Evolutionary conservation across 75 land plant genomes (phyloP).

Genomic region (Cunninghamia lanceolata): DNA sequence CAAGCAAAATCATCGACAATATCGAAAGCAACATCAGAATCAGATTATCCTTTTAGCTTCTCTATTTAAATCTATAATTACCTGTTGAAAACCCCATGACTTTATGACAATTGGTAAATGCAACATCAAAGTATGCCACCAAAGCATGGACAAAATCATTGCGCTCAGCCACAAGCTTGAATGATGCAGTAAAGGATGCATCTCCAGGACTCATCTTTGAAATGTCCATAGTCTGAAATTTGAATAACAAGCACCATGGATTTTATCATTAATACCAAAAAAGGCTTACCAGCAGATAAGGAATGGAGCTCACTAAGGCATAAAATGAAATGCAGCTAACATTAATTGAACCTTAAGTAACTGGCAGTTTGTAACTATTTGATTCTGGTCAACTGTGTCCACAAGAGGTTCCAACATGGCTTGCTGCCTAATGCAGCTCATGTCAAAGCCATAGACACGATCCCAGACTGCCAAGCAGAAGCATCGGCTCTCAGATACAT

Average conservation of each 20-base stretch:
- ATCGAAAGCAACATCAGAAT: background rate
- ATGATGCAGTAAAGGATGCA: conserved; percentile 93
- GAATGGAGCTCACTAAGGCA: background rate
- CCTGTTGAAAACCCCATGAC: conserved; percentile 94
- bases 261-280: background rate
- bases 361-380: conserved; percentile 87
- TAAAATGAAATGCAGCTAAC: background rate
- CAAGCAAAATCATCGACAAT: background rate
- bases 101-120: conserved; percentile 96
- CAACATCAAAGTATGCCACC: conserved; percentile 97
- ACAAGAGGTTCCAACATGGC: conserved; percentile 96
- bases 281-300: background rate
- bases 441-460: conserved; percentile 94
- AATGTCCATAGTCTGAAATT: conserved; percentile 97
- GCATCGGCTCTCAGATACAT: background rate
- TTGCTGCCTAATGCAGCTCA: conserved; percentile 97
- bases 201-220: conserved; percentile 93
- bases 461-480: conserved; percentile 70
- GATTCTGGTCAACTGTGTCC: conserved; percentile 89
- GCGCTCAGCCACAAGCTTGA: conserved; percentile 87
- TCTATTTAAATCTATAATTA: conserved; percentile 10
- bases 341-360: conserved; percentile 67
- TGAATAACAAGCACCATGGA: conserved; percentile 27
- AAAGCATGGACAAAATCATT: conserved; percentile 96
- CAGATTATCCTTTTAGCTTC: background rate